Percentiles rank a stretch among this genome's conserved stretches.
These are phyloP conservation scores for Leccinum longicurvipes DNA, from an alignment of 768 basidiomycete species.

Conservation along the genomic window DNA sequence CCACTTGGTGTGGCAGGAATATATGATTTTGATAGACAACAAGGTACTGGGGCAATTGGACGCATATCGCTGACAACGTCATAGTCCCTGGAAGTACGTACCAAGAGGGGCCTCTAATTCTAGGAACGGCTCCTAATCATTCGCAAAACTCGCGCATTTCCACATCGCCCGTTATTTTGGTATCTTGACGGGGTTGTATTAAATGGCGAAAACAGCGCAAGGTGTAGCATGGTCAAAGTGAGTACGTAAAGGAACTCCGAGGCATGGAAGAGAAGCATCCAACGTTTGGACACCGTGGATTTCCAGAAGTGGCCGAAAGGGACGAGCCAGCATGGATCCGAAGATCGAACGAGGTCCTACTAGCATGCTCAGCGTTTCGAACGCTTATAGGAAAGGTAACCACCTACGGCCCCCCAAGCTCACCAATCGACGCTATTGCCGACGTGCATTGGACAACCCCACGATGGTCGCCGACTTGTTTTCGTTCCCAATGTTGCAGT, in stretches of 20 bases:
- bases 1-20: not conserved
- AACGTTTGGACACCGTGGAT: constrained; percentile 1
- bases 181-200: not conserved
- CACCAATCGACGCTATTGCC: constrained; percentile 35
- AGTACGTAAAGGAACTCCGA: constrained; percentile 5
- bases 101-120: not conserved
- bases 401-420: constrained; percentile 11
- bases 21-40: not conserved
- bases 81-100: not conserved
- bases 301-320: constrained; percentile 16
- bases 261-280: not conserved
- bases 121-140: not conserved
- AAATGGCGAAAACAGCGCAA: constrained; percentile 23
- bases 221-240: too few species aligned
- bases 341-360: constrained; percentile 18
- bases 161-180: not conserved
- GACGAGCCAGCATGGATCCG: constrained; percentile 24
- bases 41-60: not conserved
- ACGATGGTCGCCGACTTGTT: constrained; percentile 15
- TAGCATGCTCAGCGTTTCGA: constrained; percentile 10
- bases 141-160: not conserved
- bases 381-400: constrained; percentile 38
- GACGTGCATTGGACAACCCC: constrained; percentile 43
- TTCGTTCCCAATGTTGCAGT: constrained; percentile 49
- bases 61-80: not conserved